These are phyloP conservation scores for Phtheirospermum japonicum DNA, from an alignment of 257 asterid genomes.

Conservation along the genomic window DNA sequence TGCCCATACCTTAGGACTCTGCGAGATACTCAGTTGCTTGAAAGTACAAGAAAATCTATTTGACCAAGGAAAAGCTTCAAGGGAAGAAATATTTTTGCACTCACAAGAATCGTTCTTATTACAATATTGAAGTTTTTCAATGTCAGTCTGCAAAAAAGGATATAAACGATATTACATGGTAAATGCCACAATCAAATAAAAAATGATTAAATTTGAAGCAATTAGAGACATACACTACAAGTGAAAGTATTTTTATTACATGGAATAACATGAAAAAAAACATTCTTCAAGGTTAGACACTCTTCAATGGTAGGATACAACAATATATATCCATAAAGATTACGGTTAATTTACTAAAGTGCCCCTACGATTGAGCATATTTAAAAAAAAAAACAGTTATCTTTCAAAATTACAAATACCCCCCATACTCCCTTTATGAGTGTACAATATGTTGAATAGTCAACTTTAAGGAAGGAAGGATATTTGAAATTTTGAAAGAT, in stretches of 20 bases:
- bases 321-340: background rate
- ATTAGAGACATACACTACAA: background rate
- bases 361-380: background rate
- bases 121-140: conserved; percentile 57
- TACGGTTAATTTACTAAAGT: background rate
- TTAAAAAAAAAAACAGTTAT: background rate
- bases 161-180: conserved; percentile 7
- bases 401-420: too few relatives aligned
- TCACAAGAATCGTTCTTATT: conserved; percentile 61
- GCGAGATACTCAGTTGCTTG: conserved; percentile 68
- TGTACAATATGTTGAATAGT: too few relatives aligned
- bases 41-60: conserved; percentile 63
- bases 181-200: background rate
- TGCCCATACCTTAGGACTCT: conserved; percentile 66
- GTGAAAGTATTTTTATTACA: background rate
- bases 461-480: too few relatives aligned
- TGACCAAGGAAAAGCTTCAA: conserved; percentile 74
- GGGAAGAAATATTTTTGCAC: conserved; percentile 63
- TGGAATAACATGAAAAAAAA: background rate
- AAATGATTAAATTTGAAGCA: conserved; percentile 12
- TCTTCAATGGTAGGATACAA: background rate
- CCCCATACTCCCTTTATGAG: background rate
- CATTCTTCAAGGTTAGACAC: background rate
- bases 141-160: conserved; percentile 50
- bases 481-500: too few relatives aligned